Base-by-base conservation (phyloP, 2,329 filamentous ascomycete genomes). In the Westerdykella aurantiaca region DNA sequence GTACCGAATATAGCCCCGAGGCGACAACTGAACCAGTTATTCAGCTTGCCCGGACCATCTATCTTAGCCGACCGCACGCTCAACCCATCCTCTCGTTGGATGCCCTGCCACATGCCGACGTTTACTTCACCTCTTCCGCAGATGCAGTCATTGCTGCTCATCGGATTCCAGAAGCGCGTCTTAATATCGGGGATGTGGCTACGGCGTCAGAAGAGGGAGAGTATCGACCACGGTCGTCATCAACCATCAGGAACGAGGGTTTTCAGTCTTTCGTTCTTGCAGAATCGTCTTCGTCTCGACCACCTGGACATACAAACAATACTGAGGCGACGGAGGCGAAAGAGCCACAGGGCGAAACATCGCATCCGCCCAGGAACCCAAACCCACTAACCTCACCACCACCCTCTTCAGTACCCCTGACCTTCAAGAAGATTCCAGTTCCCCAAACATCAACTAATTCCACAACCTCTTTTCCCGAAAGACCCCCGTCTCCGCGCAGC, bases 81-180 rank as follows among this genome's bases (percentile, higher is more conserved):
- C 89, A 96, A 55, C 90, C 91, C 1, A 73, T 96, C 11, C 72
- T 97, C 2, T 95, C 90, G 0, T 52, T 76, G 13, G 68, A 66
- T 44, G 47, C 64, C 12, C 60, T 63, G 3, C 60, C 64, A 2
- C 54, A 59, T 31, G 48, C 47, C 68, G 69, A 72, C 73, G 11
- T 82, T 50, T 94, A 89, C 59, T 72, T 90, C 51, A 90, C 89
- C 0, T 93, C 88, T 0, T 81, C 85, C 7, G 90, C 90, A 5
- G 91, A 97, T 68, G 81, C 87, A 1, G 66, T 86, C 16, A 72
- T 97, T 41, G 83, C 81, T 18, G 88, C 86, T 57, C 88, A 95
- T 61, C 80, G 82, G 0, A 73, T 94, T 21, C 77, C 78, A 7
- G 50, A 61, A 1, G 17, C 55, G 18, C 31, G 50, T n/a, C 14